Percentiles rank a stretch among this genome's conserved stretches.
phyloP scores from a whole-genome alignment of 768 basidiomycete genomes.

The Lactifluus hygrophoroides region DNA sequence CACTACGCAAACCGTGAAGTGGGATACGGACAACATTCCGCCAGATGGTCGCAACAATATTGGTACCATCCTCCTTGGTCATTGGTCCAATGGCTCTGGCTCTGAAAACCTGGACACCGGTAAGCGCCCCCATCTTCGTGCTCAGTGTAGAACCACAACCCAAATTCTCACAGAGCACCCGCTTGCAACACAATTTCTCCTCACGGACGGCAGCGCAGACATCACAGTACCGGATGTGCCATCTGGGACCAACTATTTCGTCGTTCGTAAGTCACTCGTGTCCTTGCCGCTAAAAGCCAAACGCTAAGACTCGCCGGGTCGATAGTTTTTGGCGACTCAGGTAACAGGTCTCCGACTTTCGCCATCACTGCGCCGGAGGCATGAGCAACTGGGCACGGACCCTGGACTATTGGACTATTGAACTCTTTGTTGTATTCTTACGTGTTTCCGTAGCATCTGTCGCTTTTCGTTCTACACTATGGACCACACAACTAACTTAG shows the following conservation, averaged over 20 bases:
- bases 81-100: not conserved
- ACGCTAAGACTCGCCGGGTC: not conserved
- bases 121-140: not conserved
- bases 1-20: not conserved
- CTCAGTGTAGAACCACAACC: not conserved
- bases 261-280: constrained; percentile 8
- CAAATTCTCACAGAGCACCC: not conserved
- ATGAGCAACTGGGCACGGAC: not conserved
- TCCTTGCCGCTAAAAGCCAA: not conserved
- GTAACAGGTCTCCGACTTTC: constrained; percentile 27
- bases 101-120: constrained; percentile 7
- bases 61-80: constrained; percentile 8
- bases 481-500: constrained; percentile 1
- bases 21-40: not conserved
- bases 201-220: not conserved
- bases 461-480: constrained; percentile 3
- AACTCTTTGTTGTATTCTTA: not conserved
- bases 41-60: not conserved
- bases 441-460: not conserved
- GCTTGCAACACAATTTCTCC: not conserved
- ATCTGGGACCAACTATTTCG: not conserved
- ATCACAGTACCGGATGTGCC: not conserved
- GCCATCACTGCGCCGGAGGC: constrained; percentile 20
- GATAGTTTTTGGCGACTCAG: constrained; percentile 42
- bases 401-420: not conserved